phyloP scores from a whole-genome alignment of 2,329 filamentous ascomycete genomes.

The Magnaporthiopsis poae region DNA sequence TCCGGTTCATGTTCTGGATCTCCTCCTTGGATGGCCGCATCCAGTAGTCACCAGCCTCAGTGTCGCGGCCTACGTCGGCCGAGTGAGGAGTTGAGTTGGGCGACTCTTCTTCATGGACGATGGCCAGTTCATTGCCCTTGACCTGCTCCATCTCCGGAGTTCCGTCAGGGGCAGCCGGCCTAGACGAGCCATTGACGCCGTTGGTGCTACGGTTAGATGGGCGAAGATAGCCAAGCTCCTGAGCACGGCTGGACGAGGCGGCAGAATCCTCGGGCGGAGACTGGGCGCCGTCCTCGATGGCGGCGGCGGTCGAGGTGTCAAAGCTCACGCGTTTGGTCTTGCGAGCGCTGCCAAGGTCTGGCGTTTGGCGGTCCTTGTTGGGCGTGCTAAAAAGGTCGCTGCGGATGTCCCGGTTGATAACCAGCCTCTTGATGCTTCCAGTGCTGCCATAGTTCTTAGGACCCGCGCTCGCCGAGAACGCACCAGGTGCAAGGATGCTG shows the following conservation, averaged over 20 bases:
- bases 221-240: slow-evolving; percentile 51
- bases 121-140: slow-evolving; percentile 64
- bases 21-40: slow-evolving; percentile 68
- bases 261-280: slow-evolving; percentile 28
- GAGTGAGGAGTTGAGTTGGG: slow-evolving; percentile 16
- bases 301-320: slow-evolving; percentile 51
- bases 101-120: slow-evolving; percentile 63
- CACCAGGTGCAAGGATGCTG: slow-evolving; percentile 75
- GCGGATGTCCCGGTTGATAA: slow-evolving; percentile 79
- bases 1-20: slow-evolving; percentile 67
- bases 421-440: slow-evolving; percentile 75
- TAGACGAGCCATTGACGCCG: slow-evolving; percentile 34
- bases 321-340: slow-evolving; percentile 87
- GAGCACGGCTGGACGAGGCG: slow-evolving; percentile 24
- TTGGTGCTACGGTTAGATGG: slow-evolving; percentile 34
- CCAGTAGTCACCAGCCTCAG: slow-evolving; percentile 63
- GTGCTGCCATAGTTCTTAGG: slow-evolving; percentile 56
- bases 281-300: slow-evolving; percentile 25
- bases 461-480: slow-evolving; percentile 62
- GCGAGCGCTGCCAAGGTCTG: slow-evolving; percentile 37
- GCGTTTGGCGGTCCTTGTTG: slow-evolving; percentile 37
- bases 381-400: slow-evolving; percentile 60
- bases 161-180: slow-evolving; percentile 18
- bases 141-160: slow-evolving; percentile 57
- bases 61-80: slow-evolving; percentile 22